Conservation (phyloP, 1,139 yeast genomes). For the Saccharomyces hybrid region DNA sequence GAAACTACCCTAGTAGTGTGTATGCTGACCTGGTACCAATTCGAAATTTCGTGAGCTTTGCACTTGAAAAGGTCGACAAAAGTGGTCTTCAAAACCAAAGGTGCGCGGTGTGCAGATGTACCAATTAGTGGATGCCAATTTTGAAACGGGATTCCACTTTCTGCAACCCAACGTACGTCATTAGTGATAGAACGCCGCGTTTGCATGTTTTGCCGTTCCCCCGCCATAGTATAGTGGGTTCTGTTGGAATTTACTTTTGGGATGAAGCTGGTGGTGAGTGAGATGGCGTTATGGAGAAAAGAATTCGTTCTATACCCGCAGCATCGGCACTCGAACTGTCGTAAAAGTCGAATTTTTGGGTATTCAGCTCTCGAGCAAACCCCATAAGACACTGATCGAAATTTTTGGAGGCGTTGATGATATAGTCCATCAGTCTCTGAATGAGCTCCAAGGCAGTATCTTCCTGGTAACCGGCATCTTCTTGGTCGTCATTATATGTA, state of each 20-base stretch:
- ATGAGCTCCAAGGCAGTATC: conserved; percentile 11
- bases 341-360: conserved; percentile 6
- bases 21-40: not conserved
- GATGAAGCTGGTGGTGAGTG: conserved; percentile 5
- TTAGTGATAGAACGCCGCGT: not conserved
- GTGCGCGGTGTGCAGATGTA: not conserved
- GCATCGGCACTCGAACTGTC: conserved; percentile 6
- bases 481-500: not conserved
- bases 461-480: conserved; percentile 9
- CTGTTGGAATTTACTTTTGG: not conserved
- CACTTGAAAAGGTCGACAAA: not conserved
- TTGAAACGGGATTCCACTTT: not conserved
- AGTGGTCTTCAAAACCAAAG: not conserved
- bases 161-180: not conserved
- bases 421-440: conserved; percentile 9
- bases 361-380: conserved; percentile 14
- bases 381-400: conserved; percentile 15
- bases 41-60: not conserved
- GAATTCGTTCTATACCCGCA: not conserved
- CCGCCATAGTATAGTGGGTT: too few relatives aligned
- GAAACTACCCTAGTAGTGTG: not conserved
- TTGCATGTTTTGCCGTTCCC: not conserved
- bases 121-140: not conserved
- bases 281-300: not conserved
- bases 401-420: conserved; percentile 7